Evolutionary conservation across 225 moss, liverwort and hornwort species (phyloP).

Genomic region (Pleurozium schreberi): DNA sequence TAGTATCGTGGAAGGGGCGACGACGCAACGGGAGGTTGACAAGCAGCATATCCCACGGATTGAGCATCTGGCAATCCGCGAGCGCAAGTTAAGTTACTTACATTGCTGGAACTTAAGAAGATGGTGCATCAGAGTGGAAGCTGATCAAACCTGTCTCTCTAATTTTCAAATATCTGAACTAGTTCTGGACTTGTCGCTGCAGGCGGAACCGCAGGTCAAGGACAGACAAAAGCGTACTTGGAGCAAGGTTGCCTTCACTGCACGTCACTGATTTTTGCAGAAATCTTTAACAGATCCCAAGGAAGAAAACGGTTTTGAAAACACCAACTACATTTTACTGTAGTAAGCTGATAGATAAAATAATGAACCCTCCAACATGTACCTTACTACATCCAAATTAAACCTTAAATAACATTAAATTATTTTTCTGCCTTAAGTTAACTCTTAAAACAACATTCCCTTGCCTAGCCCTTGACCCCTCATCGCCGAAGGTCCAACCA

Average conservation of each 20-base stretch:
- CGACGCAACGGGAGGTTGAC: neutral
- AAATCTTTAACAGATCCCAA: neutral
- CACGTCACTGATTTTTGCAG: neutral
- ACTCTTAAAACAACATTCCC: too few species aligned
- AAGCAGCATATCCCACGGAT: neutral
- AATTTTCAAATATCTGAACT: neutral
- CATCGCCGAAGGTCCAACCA: too few species aligned
- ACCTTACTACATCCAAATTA: too few species aligned
- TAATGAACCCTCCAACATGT: neutral
- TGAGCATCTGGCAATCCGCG: neutral
- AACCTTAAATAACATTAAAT: too few species aligned
- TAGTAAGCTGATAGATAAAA: neutral
- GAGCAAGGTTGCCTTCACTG: neutral
- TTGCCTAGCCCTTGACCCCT: too few species aligned
- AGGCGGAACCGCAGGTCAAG: neutral
- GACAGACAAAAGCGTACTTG: neutral
- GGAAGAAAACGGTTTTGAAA: neutral
- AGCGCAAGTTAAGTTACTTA: neutral
- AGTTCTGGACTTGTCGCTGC: neutral
- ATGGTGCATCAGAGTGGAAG: neutral
- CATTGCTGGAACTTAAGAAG: neutral
- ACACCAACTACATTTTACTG: too few species aligned
- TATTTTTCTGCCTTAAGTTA: too few species aligned
- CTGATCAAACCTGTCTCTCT: neutral
- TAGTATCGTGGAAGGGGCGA: neutral